phyloP scores from a whole-genome alignment of 331 rosid species.

The Acacia concinna region DNA sequence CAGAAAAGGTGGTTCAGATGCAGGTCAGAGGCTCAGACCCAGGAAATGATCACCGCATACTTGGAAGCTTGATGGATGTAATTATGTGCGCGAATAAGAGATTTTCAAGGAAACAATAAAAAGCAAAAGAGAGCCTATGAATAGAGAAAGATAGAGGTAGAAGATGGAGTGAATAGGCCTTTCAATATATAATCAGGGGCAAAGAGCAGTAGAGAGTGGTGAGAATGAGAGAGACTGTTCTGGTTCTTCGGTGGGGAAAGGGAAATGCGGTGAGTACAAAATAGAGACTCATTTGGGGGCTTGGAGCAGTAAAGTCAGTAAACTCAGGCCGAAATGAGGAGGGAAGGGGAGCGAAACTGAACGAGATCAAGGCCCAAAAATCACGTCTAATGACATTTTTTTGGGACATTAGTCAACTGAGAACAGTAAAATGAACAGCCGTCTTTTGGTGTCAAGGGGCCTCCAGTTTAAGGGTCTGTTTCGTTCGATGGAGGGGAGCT shows the following conservation, averaged over 20 bases:
- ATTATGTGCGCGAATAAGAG: background rate
- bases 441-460: no score
- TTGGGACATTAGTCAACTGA: background rate
- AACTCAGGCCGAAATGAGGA: no score
- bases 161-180: background rate
- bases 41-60: background rate
- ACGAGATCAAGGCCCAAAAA: background rate
- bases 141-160: background rate
- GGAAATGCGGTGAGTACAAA: background rate
- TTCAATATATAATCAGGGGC: background rate
- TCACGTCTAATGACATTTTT: background rate
- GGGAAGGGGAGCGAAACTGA: background rate
- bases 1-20: background rate
- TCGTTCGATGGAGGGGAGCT: no score
- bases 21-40: background rate
- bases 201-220: background rate
- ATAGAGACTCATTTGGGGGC: background rate
- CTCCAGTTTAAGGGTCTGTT: no score
- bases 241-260: background rate
- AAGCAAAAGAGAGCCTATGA: background rate
- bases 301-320: background rate
- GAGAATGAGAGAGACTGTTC: background rate
- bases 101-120: background rate
- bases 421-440: no score
- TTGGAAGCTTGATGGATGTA: background rate